Evolutionary conservation across 2,329 filamentous ascomycete genomes (phyloP).

Genomic region (Aciculosporium take): DNA sequence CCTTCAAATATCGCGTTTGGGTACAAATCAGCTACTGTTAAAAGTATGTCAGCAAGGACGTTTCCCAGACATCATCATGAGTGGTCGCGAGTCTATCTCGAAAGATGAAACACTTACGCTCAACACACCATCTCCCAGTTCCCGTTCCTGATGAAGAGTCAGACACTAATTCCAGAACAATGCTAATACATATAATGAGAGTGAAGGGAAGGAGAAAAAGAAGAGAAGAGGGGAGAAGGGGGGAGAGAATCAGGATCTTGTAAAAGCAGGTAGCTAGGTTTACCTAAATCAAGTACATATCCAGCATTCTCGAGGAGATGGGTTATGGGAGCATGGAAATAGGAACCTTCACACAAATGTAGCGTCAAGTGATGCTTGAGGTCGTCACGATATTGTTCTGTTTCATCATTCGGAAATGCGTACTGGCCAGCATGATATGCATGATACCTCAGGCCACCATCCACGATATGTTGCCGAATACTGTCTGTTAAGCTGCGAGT

Average conservation of each 20-base stretch:
- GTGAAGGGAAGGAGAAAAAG: background rate
- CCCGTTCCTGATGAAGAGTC: conserved; percentile 26
- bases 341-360: conserved; percentile 23
- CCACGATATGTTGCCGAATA: conserved; percentile 28
- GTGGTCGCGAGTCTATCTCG: background rate
- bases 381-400: conserved; percentile 27
- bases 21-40: conserved; percentile 32
- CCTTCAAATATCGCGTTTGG: conserved; percentile 30
- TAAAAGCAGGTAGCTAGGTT: conserved; percentile 10
- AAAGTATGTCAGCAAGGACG: background rate
- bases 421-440: conserved; percentile 28
- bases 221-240: background rate
- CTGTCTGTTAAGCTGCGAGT: conserved; percentile 28
- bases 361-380: conserved; percentile 26
- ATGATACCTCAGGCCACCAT: conserved; percentile 26
- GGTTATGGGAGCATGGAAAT: conserved; percentile 31
- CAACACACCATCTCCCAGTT: conserved; percentile 36
- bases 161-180: background rate
- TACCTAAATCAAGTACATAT: conserved; percentile 33
- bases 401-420: conserved; percentile 28
- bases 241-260: background rate
- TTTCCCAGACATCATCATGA: background rate
- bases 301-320: conserved; percentile 23
- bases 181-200: background rate
- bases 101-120: conserved; percentile 24